Base-by-base conservation (phyloP, 257 asterid species). In the Leonotis leonurus region DNA sequence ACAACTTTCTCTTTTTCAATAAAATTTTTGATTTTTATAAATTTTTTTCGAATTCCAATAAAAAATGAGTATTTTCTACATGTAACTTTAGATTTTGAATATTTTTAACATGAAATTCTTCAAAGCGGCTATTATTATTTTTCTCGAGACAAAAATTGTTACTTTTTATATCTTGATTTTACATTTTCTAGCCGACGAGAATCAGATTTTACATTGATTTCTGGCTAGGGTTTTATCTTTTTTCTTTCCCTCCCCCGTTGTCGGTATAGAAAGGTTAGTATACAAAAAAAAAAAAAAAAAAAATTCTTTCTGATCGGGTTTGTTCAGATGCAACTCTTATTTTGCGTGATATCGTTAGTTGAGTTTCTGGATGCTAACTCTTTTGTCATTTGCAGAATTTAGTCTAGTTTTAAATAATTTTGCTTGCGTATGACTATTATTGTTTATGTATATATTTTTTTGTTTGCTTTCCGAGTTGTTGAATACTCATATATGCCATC, bases 141-240 rank as follows among this genome's bases (percentile, higher is more conserved):
- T n/a, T n/a, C n/a, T n/a, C n/a, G n/a, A n/a, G n/a, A n/a, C n/a
- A n/a, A n/a, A n/a, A n/a, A n/a, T n/a, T n/a, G n/a, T n/a, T n/a
- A n/a, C n/a, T n/a, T n/a, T n/a, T n/a, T n/a, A n/a, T n/a, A n/a
- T n/a, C n/a, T n/a, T n/a, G n/a, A n/a, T n/a, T n/a, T n/a, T n/a
- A n/a, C n/a, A n/a, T n/a, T n/a, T n/a, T n/a, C n/a, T n/a, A n/a
- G 67, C 59, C 37, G 43, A 4, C 40, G 65, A 69, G 55, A 62
- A 51, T 44, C 56, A 25, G 75, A 46, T 72, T 52, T 37, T 27
- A 6, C 37, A 62, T 52, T 59, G 67, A 60, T 51, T 48, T 44
- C 20, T 32, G 67, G 64, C 45, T 66, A 70, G 75, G 83, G 64
- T 52, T 70, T 70, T 35, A 41, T 27, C 3, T 26, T 50, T n/a